These are phyloP conservation scores for Tanacetum coccineum DNA, from an alignment of 129 eudicot species.

Conservation along the genomic window DNA sequence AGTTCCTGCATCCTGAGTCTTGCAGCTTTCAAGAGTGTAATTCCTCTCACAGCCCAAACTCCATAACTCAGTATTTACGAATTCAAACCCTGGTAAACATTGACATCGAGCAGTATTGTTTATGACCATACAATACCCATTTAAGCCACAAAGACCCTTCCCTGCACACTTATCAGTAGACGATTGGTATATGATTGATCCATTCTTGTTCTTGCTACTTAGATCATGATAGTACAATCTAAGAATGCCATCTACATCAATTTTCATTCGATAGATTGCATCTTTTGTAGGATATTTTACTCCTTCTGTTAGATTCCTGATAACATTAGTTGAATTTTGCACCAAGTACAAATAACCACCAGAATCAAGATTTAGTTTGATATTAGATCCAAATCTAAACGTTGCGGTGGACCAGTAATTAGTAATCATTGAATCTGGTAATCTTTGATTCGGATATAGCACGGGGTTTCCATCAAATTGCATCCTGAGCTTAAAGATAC, in stretches of 20 bases:
- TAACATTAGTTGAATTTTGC: slow-evolving; percentile 4
- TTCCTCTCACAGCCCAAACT: slow-evolving; percentile 37
- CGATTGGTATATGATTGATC: slow-evolving; percentile 20
- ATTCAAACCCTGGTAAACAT: slow-evolving; percentile 42
- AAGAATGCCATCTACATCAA: slow-evolving; percentile 45
- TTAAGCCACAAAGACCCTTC: slow-evolving; percentile 38
- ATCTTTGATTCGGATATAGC: slow-evolving; percentile 25
- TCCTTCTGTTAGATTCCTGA: slow-evolving; percentile 8
- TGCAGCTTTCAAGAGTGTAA: slow-evolving; percentile 25
- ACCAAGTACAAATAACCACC: slow-evolving; percentile 34
- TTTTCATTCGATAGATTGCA: slow-evolving; percentile 31
- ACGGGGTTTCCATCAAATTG: slow-evolving; percentile 49
- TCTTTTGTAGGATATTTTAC: slow-evolving; percentile 7
- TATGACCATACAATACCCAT: slow-evolving; percentile 20
- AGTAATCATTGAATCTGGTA: not conserved
- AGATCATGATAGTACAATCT: slow-evolving; percentile 29
- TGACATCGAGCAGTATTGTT: slow-evolving; percentile 22
- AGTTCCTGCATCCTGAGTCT: not conserved
- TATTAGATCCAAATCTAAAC: not conserved
- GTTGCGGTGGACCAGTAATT: slow-evolving; percentile 28
- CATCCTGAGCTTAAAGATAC: slow-evolving; percentile 41
- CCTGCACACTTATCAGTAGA: slow-evolving; percentile 13
- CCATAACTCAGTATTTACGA: not conserved
- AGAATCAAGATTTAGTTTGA: slow-evolving; percentile 33
- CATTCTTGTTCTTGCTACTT: not conserved